Evolutionary conservation across 2,329 filamentous ascomycete genomes (phyloP).

Genomic region (Zarea fungicola): DNA sequence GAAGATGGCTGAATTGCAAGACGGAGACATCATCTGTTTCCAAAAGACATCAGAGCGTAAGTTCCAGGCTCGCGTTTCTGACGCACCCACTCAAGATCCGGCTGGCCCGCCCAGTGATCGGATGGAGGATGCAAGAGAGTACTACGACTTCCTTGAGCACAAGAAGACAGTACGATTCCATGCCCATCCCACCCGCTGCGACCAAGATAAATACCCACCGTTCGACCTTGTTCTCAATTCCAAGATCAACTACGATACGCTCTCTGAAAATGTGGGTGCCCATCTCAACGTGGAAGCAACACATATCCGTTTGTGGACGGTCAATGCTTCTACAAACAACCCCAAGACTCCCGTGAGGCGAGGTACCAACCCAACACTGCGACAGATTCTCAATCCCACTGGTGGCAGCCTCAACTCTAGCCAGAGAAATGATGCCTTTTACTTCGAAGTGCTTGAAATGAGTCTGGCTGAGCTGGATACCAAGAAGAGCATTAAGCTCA

Average conservation of each 20-base stretch:
- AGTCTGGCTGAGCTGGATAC: slow-evolving; percentile 89
- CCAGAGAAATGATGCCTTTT: slow-evolving; percentile 73
- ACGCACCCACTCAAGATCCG: slow-evolving; percentile 28
- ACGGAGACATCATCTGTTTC: slow-evolving; percentile 95
- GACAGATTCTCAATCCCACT: slow-evolving; percentile 70
- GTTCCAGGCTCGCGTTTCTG: slow-evolving; percentile 26
- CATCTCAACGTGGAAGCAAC: slow-evolving; percentile 72
- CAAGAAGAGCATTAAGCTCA: slow-evolving; percentile 80
- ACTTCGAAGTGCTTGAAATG: slow-evolving; percentile 91
- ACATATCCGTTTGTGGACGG: slow-evolving; percentile 86
- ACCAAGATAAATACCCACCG: slow-evolving; percentile 51
- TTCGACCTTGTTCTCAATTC: slow-evolving; percentile 78
- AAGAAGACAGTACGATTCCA: slow-evolving; percentile 74
- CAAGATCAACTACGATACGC: slow-evolving; percentile 84
- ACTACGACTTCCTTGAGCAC: slow-evolving; percentile 90
- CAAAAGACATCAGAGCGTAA: slow-evolving; percentile 59
- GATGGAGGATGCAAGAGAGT: slow-evolving; percentile 70
- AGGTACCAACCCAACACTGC: slow-evolving; percentile 62
- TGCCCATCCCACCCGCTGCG: slow-evolving; percentile 56
- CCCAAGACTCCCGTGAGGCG: slow-evolving; percentile 76
- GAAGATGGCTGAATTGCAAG: slow-evolving; percentile 87
- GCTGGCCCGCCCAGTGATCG: slow-evolving; percentile 39
- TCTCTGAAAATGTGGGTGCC: slow-evolving; percentile 77
- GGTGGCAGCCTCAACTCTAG: slow-evolving; percentile 66
- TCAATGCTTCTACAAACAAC: slow-evolving; percentile 70